Evolutionary conservation across 306 rosid genomes (phyloP).

Genomic region (Heteromeles arbutifolia): DNA sequence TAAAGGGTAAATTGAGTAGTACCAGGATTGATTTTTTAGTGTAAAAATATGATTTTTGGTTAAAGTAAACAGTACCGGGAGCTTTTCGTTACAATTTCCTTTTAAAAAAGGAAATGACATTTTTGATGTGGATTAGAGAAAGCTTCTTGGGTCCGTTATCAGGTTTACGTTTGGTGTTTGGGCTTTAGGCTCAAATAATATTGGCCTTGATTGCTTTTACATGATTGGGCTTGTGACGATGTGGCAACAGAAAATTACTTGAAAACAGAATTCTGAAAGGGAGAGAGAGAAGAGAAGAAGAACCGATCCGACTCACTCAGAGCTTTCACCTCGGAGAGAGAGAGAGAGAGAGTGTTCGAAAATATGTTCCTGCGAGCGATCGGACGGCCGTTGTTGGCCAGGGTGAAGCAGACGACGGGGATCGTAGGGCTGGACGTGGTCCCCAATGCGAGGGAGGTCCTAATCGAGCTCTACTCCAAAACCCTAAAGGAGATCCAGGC

Average conservation of each 20-base stretch:
- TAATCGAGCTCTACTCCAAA: conserved; percentile 62
- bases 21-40: too few relatives aligned
- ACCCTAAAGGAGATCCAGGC: conserved; percentile 81
- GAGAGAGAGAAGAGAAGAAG: background rate
- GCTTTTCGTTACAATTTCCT: too few relatives aligned
- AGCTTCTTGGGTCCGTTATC: too few relatives aligned
- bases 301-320: background rate
- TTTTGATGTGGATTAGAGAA: too few relatives aligned
- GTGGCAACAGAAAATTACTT: background rate
- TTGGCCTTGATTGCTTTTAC: background rate
- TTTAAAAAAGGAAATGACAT: too few relatives aligned
- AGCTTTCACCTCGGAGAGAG: background rate
- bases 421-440: conserved; percentile 81
- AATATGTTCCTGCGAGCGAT: conserved; percentile 71
- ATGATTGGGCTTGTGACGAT: background rate
- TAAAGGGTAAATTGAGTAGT: too few relatives aligned
- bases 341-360: background rate
- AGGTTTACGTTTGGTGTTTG: background rate
- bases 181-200: background rate
- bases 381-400: conserved; percentile 83
- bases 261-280: background rate
- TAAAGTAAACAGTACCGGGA: too few relatives aligned
- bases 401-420: conserved; percentile 82
- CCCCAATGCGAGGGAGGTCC: conserved; percentile 75
- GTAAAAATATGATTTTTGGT: too few relatives aligned